Evolutionary conservation across 306 rosid genomes (phyloP).

Genomic region (Coriaria nepalensis): DNA sequence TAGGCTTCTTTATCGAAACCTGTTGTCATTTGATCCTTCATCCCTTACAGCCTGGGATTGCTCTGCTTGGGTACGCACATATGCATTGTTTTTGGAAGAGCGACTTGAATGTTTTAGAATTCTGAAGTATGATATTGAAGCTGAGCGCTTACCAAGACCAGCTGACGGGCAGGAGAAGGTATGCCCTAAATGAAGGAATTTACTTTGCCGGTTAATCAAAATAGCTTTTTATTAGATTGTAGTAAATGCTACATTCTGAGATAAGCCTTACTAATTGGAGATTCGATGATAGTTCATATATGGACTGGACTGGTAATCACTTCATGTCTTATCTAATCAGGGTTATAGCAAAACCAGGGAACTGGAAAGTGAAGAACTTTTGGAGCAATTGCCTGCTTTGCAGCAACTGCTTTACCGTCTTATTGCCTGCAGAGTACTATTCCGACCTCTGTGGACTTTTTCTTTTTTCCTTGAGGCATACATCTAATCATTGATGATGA

Average conservation of each 20-base stretch:
- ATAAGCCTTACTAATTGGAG: background rate
- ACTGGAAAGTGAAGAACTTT: slow-evolving; percentile 76
- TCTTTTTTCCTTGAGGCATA: background rate
- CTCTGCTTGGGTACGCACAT: slow-evolving; percentile 98
- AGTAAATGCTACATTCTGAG: background rate
- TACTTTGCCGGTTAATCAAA: background rate
- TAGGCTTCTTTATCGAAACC: no score
- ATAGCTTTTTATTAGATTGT: background rate
- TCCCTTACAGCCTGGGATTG: slow-evolving; percentile 87
- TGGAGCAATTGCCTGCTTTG: slow-evolving; percentile 95
- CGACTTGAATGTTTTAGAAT: slow-evolving; percentile 90
- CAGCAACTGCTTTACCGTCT: slow-evolving; percentile 88
- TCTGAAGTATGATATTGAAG: slow-evolving; percentile 91
- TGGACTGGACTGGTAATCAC: slow-evolving; percentile 1
- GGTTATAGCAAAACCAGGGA: slow-evolving; percentile 93
- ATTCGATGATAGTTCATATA: background rate
- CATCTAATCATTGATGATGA: background rate
- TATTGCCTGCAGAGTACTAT: slow-evolving; percentile 73
- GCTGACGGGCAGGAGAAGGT: slow-evolving; percentile 87
- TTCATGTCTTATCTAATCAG: slow-evolving; percentile 32
- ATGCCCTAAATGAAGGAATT: background rate
- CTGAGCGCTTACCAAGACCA: slow-evolving; percentile 90
- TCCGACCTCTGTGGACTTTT: slow-evolving; percentile 12
- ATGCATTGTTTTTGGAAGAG: slow-evolving; percentile 96
- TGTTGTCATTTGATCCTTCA: slow-evolving; percentile 4